Conservation (phyloP, 1,284 basidiomycete genomes). For the Apiotrichum gracile region DNA sequence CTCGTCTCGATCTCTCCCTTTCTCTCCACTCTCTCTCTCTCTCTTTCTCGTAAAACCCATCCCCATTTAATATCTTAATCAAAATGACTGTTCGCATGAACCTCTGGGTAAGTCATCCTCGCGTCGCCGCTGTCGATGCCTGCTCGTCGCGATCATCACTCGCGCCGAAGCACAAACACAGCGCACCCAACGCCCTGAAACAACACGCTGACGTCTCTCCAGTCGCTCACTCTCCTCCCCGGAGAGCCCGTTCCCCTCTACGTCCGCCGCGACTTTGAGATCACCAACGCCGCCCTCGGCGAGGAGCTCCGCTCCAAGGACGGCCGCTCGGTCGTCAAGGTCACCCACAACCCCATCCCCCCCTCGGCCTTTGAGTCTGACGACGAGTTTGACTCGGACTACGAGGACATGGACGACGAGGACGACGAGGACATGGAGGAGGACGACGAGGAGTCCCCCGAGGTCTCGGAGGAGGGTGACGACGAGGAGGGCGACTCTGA, state of each 20-base stretch:
- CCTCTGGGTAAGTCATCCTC: conserved; percentile 39
- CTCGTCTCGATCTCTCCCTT: background rate
- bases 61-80: background rate
- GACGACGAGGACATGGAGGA: conserved; percentile 44
- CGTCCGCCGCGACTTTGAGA: conserved; percentile 65
- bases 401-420: conserved; percentile 45
- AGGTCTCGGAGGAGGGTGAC: conserved; percentile 46
- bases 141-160: background rate
- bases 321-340: conserved; percentile 71
- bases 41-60: background rate
- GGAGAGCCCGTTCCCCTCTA: conserved; percentile 56
- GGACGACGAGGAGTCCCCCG: conserved; percentile 32
- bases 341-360: conserved; percentile 56
- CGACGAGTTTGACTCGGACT: conserved; percentile 47
- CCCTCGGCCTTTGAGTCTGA: conserved; percentile 50
- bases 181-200: background rate
- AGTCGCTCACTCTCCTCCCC: conserved; percentile 34
- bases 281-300: conserved; percentile 78
- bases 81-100: conserved; percentile 42
- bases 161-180: background rate
- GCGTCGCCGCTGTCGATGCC: background rate
- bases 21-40: background rate
- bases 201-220: background rate
- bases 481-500: conserved; percentile 44
- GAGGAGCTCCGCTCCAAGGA: conserved; percentile 61